Base-by-base conservation (phyloP, 192 early-diverging fungal genomes). In the Phlyctochytrium bullatum region DNA sequence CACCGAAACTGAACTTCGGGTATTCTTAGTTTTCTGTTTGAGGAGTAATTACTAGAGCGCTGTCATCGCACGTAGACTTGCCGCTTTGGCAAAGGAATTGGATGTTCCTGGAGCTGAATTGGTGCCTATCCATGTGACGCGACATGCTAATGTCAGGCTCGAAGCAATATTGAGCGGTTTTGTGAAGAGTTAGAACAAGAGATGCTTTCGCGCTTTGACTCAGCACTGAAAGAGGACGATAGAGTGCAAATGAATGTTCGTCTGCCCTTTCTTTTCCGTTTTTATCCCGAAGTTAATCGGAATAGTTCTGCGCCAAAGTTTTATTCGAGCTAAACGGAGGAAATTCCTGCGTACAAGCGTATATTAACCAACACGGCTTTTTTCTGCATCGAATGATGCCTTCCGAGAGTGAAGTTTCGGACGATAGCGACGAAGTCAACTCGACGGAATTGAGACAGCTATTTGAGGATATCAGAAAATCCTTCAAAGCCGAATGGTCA, bases 341-440 rank as follows among this genome's bases (percentile, higher is more conserved):
- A 33, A 88, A 88, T 61, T 96, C 94, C 0, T 94, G 92, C 67
- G 84, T 98, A 27, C 92, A 95, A 68, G 91, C 89, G 29, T 99
- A 96, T 69, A 91, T 99, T 50, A 96, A 96, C 77, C 97, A 98
- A 71, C 95, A 99, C 66, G 90, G 92, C 64, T 96, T 99, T 65
- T 98, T 98, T 62, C 88, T 96, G 66, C 88, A 90, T 35, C 86
- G 65, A 32, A 51, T 68, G 28, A 76, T 74, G 23, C 64, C 73
- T 20, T 52, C 64, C 52, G 67, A 76, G n/a, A 20, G 28, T 3
- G 68, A 74, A 64, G 59, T 23, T 36, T 67, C 52, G n/a, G 56
- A 28, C 20, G 30, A 20, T 2, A 70, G 64, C 31, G 28, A 65
- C 6, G 17, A 36, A 34, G 52, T 40, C 6, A 14, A 31, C 33